Base-by-base conservation (phyloP, 345 rosid species). In the Hibiscus mutabilis region DNA sequence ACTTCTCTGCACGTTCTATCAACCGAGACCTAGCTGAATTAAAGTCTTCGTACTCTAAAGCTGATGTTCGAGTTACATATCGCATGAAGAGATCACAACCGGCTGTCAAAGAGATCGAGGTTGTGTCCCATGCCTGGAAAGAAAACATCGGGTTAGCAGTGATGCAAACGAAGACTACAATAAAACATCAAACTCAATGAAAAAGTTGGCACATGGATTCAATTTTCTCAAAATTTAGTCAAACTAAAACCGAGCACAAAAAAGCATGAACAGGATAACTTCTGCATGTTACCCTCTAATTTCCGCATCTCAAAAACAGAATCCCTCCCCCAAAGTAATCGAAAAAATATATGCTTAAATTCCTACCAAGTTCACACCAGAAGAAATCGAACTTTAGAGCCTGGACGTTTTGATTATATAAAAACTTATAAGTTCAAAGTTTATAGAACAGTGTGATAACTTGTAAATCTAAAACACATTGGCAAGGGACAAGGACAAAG, bases 61-160 rank as follows among this genome's bases (percentile, higher is more conserved):
- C 97, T 19, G 95, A 87, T 21, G 96, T 91, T 74, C 98, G 81
- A 69, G 93, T 88, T 52, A 91, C 97, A 19, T 91, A 94, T 55
- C 98, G 88, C 88, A 87, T 79, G 85, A 85, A 94, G 76, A 94
- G 78, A 83, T 94, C 97, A 42, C 96, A 94, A 40, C 97, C 97
- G 1, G 98, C 97, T 21, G 96, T 91, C 82, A 91, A 79, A 0
- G 97, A 91, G 66, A 94, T 88, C 8, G 97, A 91, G 31, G 96
- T 90, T 11, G 79, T 75, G 76, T 91, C 98, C 95, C 89, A 85
- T 3, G 87, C 79, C 98, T 93, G 80, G 60, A 58, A 76, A 73
- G 47, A 64, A 33, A 58, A 63, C 52, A 73, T 21, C 7, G 1
- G 44, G 11, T 72, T 25, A 21, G 3, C 7, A n/a, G 29, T 42